A percentile compares a stretch with the other conserved stretches of the same genome.
These are phyloP conservation scores for Solanum dulcamara DNA, from an alignment of 257 asterid genomes.

Conservation along the genomic window DNA sequence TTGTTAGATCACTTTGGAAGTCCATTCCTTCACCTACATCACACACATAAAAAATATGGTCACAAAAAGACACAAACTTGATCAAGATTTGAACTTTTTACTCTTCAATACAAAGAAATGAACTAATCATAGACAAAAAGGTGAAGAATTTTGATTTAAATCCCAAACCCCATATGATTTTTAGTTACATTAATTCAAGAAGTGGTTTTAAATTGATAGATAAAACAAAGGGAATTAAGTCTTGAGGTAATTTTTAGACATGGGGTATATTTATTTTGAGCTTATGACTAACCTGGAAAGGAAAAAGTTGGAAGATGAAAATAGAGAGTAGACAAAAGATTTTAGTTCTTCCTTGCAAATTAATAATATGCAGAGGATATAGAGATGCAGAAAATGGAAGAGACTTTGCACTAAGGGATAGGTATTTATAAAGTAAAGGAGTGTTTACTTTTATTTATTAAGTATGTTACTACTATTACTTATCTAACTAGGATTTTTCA, in stretches of 20 bases:
- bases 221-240: background rate
- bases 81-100: background rate
- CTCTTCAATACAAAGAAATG: background rate
- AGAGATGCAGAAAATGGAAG: conserved; percentile 36
- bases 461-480: background rate
- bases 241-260: background rate
- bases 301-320: no score
- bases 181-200: background rate
- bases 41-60: background rate
- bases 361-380: conserved; percentile 13
- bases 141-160: background rate
- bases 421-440: conserved; percentile 33
- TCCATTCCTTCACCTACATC: conserved; percentile 31
- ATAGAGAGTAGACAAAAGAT: conserved; percentile 3
- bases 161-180: background rate
- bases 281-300: conserved; percentile 14
- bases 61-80: background rate
- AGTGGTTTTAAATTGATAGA: background rate
- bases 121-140: background rate
- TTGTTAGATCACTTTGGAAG: conserved; percentile 44
- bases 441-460: background rate
- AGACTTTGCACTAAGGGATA: conserved; percentile 20
- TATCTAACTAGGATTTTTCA: background rate
- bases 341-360: conserved; percentile 11
- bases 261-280: background rate